Evolutionary conservation across 345 rosid species (phyloP), one percentile per base, ranked within the genome.

Genomic region (Durio zibethinus): DNA sequence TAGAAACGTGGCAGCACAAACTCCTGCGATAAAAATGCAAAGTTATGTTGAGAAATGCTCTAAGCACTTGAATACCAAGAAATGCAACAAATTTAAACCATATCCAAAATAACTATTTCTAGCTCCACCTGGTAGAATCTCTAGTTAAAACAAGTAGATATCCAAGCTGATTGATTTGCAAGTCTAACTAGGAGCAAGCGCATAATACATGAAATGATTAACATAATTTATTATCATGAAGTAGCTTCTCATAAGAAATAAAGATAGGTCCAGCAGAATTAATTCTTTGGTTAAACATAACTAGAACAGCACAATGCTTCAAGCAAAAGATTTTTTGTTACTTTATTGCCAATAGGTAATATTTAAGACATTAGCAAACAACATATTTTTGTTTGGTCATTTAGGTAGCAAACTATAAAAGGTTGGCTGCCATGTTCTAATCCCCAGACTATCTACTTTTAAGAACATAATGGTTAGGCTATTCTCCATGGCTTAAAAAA

Each of bases 1-100:
- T 82, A 83, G 35, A 86, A 12, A 25, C 90, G 76, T 73, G 98
- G 98, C 64, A 91, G 83, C 83, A 90, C 92, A 80, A 90, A 78
- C 72, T 85, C 92, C 98, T 94, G 90, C 78, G 75, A 59, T 72
- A 65, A 23, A 33, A 74, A 79, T 20, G 82, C 27, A 10, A 43
- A 16, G 23, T 29, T 27, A 10, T 21, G 50, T 57, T 33, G 38
- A 65, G 72, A 66, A 60, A 42, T 43, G 53, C 53, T 67, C 53
- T 67, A 42, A 11, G 23, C n/a, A 31, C 11, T 62, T 31, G 40
- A 62, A 33, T 31, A 31, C n/a, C n/a, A 67, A 12, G 53, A 67
- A 67, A 25, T 38, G 18, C 4, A 68, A 68, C 36, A 23, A 43
- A 45, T 25, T 4, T 21, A 43, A 43, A 64, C 20, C 54, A 68